Conservation (phyloP, 1,139 yeast species). For the Geotrichum klebahnii region DNA sequence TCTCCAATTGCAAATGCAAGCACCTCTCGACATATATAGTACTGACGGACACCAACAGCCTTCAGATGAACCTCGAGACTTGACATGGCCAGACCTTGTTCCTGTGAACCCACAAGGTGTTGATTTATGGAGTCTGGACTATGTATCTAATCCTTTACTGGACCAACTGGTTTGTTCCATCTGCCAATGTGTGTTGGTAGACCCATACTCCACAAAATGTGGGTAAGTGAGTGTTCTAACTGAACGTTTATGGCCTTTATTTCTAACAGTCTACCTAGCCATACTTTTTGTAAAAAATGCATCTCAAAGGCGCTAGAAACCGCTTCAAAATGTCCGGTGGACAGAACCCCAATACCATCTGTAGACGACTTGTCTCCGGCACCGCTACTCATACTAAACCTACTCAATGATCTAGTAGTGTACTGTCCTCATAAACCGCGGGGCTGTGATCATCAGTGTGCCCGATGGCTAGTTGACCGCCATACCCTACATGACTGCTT, state of each 20-base stretch:
- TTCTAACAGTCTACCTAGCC: slow-evolving; percentile 21
- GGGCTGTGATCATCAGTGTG: slow-evolving; percentile 59
- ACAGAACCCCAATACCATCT: slow-evolving; percentile 47
- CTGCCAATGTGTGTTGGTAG: slow-evolving; percentile 36
- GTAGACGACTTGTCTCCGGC: slow-evolving; percentile 54
- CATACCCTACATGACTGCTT: slow-evolving; percentile 53
- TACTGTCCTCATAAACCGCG: slow-evolving; percentile 50
- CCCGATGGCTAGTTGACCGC: slow-evolving; percentile 56
- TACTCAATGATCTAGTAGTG: slow-evolving; percentile 59
- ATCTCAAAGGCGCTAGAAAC: slow-evolving; percentile 30
- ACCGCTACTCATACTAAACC: slow-evolving; percentile 56
- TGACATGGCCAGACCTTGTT: too few relatives aligned
- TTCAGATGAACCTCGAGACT: too few relatives aligned
- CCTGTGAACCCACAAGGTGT: too few relatives aligned
- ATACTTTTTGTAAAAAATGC: slow-evolving; percentile 37
- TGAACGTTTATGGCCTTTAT: slow-evolving; percentile 46
- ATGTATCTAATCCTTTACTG: slow-evolving; percentile 34
- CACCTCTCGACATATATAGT: too few relatives aligned
- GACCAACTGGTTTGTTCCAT: slow-evolving; percentile 47
- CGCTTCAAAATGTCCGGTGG: slow-evolving; percentile 56
- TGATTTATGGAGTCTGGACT: slow-evolving; percentile 31
- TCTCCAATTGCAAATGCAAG: too few relatives aligned
- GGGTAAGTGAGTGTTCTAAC: too few relatives aligned
- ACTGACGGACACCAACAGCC: too few relatives aligned
- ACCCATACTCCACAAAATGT: slow-evolving; percentile 38